Evolutionary conservation across 164 flowering plant genomes (phyloP), one percentile per base, ranked within the genome.

Genomic region (Umbilicus rupestris): DNA sequence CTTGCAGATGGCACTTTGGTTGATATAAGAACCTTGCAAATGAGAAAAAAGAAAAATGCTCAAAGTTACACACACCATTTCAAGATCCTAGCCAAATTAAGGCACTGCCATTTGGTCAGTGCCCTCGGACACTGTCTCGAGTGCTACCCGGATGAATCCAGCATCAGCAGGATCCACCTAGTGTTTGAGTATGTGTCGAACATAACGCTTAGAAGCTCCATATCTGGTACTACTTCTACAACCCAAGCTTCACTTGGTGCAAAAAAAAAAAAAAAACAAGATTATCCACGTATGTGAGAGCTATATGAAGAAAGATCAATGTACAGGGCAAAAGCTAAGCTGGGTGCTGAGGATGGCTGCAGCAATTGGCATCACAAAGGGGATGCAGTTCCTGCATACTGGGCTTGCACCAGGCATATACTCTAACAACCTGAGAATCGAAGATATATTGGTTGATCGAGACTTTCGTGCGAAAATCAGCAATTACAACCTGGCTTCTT

Each of bases 71-170:
- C 77, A 81, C 85, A 78, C 65, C 90, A 88, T 62, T 76, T 92
- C 62, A 97, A 95, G 70, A 78, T 92, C 58, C 79, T 90, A 59
- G 83, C 94, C 14, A 91, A 92, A 74, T 87, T 95, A 71, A 82
- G 97, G 69, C 94, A 95, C 70, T 79, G 78, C 35, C 86, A 95
- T 77, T 83, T 95, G 78, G 97, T 85, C 76, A 84, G 96, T 70
- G 83, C 88, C 66, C 83, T 92, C 52, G 99, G 99, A 66, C 96
- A 95, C 82, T 91, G 97, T 84, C 88, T 91, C 59, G 97, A 94
- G 73, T 88, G 75, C 73, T 81, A 88, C 82, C 81, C 84, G 72
- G 97, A 94, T 69, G 99, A 92, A 79, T 85, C 92, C 39, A 87
- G 82, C 59, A 90, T 95, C 71, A 87, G 96, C 84, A 79, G 90